Evolutionary conservation across 2,329 filamentous ascomycete species (phyloP), one percentile per base, ranked within the genome.

Genomic region (Sporothrix pallida): DNA sequence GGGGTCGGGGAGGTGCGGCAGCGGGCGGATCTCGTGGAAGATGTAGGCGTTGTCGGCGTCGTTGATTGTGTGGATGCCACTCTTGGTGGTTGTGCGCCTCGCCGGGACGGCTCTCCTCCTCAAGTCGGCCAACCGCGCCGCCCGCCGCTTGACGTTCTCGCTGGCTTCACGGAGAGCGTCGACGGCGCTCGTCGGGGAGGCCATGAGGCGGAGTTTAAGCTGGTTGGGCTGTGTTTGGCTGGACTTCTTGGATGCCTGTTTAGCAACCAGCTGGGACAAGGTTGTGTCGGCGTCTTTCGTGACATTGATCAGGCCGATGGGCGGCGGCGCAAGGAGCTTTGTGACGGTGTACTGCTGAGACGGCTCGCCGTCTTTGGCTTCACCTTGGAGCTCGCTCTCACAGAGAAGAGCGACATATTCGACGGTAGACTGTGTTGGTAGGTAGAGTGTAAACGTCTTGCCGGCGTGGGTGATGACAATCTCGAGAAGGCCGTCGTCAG

Each of bases 1-100:
- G 0, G 95, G 91, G 72, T 92, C 87, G 0, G 94, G 94, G 0
- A 98, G 90, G 78, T 95, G 90, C 0, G 88, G 84, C 0, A 99
- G 87, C 0, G 95, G 93, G 0, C 90, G 88, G 0, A 98, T 85
- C 0, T 89, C 88, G 76, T 91, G 87, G 83, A 99, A 99, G 0
- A 93, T 97, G 83, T 97, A 97, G 4, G 42, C 54, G 52, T 23
- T 63, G 26, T 44, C 52, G 23, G 86, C 84, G 74, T 91, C 88
- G n/a, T 89, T 89, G 80, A 78, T 79, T 84, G 85, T 75, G 81
- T 79, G 73, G 74, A 76, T 60, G 77, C 23, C 80, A 26, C 72
- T 79, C 83, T 75, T 17, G 6, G 52, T 73, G 12, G 56, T 72
- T 65, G 71, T 67, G 48, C 26, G 46, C 9, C 42, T 31, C 2